These are phyloP conservation scores for Mycocentrospora acerina DNA, from an alignment of 2,329 filamentous ascomycete genomes.

Conservation along the genomic window DNA sequence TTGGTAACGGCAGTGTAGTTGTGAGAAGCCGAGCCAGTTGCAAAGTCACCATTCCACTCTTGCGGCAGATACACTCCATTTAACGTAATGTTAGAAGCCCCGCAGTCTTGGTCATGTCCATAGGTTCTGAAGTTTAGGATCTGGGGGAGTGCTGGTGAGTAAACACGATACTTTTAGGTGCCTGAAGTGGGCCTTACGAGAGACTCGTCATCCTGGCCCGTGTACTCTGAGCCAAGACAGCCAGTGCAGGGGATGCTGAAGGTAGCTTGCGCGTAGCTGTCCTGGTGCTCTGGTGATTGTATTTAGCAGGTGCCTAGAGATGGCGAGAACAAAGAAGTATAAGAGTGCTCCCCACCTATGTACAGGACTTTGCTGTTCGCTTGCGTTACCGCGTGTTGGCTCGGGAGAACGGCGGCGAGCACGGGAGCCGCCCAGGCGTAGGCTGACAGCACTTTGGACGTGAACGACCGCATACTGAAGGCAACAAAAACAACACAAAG, in stretches of 20 bases:
- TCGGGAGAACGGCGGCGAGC: conserved; percentile 30
- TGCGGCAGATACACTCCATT: conserved; percentile 44
- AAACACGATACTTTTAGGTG: conserved; percentile 24
- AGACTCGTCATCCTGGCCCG: conserved; percentile 44
- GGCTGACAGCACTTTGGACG: conserved; percentile 33
- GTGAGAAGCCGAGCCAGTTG: conserved; percentile 36
- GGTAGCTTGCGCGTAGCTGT: conserved; percentile 43
- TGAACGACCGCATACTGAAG: conserved; percentile 34
- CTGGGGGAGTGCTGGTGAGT: conserved; percentile 36
- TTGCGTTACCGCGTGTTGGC: conserved; percentile 16
- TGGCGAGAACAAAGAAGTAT: conserved; percentile 26
- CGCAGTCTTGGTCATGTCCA: conserved; percentile 40
- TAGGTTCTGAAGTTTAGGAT: conserved; percentile 46
- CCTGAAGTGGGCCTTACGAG: conserved; percentile 43
- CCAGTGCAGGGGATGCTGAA: conserved; percentile 46
- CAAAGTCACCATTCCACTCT: conserved; percentile 41
- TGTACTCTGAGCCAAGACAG: conserved; percentile 45
- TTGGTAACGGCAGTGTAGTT: conserved; percentile 29
- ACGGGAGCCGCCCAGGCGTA: conserved; percentile 31
- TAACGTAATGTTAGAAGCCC: conserved; percentile 45
- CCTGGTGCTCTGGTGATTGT: conserved; percentile 28
- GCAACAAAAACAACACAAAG: conserved; percentile 3
- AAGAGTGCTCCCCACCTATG: conserved; percentile 31
- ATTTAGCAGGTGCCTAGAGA: conserved; percentile 37
- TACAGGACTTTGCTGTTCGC: conserved; percentile 25